Base-by-base conservation (phyloP, 1,284 basidiomycete genomes). In the Austroboletus novae-zelandiae region DNA sequence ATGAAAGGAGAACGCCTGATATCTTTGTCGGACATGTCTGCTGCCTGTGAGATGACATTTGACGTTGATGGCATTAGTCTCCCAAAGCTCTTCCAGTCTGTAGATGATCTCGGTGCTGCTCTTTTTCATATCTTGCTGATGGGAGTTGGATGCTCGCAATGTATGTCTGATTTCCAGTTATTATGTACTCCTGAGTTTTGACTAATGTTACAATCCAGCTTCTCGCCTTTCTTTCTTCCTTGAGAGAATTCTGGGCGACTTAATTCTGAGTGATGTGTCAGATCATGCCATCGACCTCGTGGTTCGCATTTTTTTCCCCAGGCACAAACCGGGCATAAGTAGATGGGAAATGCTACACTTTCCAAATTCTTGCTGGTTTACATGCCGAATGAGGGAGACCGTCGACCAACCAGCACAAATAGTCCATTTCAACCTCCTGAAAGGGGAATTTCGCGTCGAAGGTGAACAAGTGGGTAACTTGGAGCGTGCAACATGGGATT, bases 381-480 rank as follows among this genome's bases (percentile, higher is more conserved):
- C 31, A 31, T 47, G 46, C 9, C 8, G 34, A 7, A 41, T 37
- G 7, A 14, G 6, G 17, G n/a, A 9, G 14, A 35, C 34, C 11
- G 4, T n/a, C 14, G n/a, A n/a, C n/a, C 8, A n/a, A n/a, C 14
- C 8, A 15, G 4, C 14, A 14, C 34, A 35, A 35, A 17, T 1
- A 35, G 15, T 35, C 8, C 34, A 35, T 17, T 17, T 35, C 6
- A 35, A 35, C 34, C 34, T 35, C 6, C 34, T 35, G 8, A 5
- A 35, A n/a, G 34, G n/a, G 34, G 34, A 14, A 14, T n/a, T 35
- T 35, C n/a, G 3, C 6, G n/a, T 35, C 6, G 34, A 35, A 4
- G 78, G 75, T 0, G 3, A 2, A 3, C 65, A 70, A 1, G 45
- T 77, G 4, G 70, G 71, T 9, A 66, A 68, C 18, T 61, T 80